A percentile compares a stretch with the other conserved stretches of the same genome.
These are phyloP conservation scores for Citrus trifoliata DNA, from an alignment of 345 rosid genomes.

Conservation along the genomic window DNA sequence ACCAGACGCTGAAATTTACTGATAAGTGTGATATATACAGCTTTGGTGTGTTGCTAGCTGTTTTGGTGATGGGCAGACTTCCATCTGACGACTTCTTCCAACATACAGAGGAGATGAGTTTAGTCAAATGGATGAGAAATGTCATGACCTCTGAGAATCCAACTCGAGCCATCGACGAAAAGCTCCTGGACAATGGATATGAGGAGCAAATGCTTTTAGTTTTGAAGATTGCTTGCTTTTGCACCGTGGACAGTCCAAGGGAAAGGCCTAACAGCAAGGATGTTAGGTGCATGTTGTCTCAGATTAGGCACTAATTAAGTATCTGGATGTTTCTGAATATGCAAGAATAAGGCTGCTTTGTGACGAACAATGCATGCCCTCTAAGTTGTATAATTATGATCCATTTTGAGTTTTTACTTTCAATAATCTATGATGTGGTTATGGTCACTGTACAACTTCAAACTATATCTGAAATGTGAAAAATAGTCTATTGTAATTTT, in stretches of 20 bases:
- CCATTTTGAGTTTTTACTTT: neutral
- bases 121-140: conserved; percentile 80
- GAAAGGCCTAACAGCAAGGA: conserved; percentile 88
- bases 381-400: neutral
- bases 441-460: neutral
- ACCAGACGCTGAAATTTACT: conserved; percentile 81
- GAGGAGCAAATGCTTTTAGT: conserved; percentile 83
- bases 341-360: neutral
- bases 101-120: conserved; percentile 58
- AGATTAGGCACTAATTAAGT: conserved; percentile 38
- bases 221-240: conserved; percentile 79
- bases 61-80: conserved; percentile 71
- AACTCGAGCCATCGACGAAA: conserved; percentile 55
- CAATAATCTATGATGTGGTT: neutral
- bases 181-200: conserved; percentile 48
- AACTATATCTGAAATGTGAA: neutral
- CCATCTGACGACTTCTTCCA: conserved; percentile 90
- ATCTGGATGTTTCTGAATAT: neutral
- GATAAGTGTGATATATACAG: conserved; percentile 86
- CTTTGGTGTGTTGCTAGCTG: conserved; percentile 78
- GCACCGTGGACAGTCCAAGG: conserved; percentile 76
- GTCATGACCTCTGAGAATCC: conserved; percentile 64
- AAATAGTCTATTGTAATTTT: neutral
- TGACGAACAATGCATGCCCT: neutral
- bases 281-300: conserved; percentile 66